These are phyloP conservation scores for Akanthomyces lecanii DNA, from an alignment of 2,329 filamentous ascomycete genomes.

Conservation along the genomic window DNA sequence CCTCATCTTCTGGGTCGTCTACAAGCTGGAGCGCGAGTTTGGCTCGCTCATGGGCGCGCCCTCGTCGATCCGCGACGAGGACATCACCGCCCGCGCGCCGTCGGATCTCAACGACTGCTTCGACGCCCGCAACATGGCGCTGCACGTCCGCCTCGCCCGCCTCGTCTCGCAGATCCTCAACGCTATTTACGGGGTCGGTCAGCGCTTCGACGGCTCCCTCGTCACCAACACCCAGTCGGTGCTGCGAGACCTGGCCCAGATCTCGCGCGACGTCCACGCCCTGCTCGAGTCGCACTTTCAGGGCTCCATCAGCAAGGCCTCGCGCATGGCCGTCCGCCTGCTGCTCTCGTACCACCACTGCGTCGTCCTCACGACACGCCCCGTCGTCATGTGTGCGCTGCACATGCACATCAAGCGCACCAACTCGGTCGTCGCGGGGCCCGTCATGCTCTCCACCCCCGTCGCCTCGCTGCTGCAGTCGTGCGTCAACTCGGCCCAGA, in stretches of 20 bases:
- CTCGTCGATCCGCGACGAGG: slow-evolving; percentile 27
- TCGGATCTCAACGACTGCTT: slow-evolving; percentile 27
- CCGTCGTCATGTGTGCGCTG: slow-evolving; percentile 31
- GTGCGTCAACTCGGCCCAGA: slow-evolving; percentile 28
- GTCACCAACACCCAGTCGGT: slow-evolving; percentile 28
- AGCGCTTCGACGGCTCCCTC: slow-evolving; percentile 27
- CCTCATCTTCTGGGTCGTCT: slow-evolving; percentile 29
- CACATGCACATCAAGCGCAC: slow-evolving; percentile 30
- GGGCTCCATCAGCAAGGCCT: slow-evolving; percentile 28
- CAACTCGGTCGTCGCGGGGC: slow-evolving; percentile 18
- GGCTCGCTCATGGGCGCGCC: slow-evolving; percentile 27
- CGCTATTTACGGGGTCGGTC: slow-evolving; percentile 24
- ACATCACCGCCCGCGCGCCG: slow-evolving; percentile 28
- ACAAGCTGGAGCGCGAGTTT: slow-evolving; percentile 28
- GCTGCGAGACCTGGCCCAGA: slow-evolving; percentile 24
- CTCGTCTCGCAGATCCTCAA: slow-evolving; percentile 21
- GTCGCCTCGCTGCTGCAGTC: slow-evolving; percentile 28
- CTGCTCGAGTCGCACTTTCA: slow-evolving; percentile 27
- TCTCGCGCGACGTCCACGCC: slow-evolving; percentile 25
- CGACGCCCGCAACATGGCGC: slow-evolving; percentile 24
- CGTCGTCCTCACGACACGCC: slow-evolving; percentile 28
- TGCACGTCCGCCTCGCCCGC: slow-evolving; percentile 26
- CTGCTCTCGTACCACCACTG: slow-evolving; percentile 28
- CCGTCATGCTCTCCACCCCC: slow-evolving; percentile 24
- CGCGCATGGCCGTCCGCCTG: slow-evolving; percentile 24